Base-by-base conservation (phyloP, 108 stramenopile genomes). In the Aurantiochytrium sp. region DNA sequence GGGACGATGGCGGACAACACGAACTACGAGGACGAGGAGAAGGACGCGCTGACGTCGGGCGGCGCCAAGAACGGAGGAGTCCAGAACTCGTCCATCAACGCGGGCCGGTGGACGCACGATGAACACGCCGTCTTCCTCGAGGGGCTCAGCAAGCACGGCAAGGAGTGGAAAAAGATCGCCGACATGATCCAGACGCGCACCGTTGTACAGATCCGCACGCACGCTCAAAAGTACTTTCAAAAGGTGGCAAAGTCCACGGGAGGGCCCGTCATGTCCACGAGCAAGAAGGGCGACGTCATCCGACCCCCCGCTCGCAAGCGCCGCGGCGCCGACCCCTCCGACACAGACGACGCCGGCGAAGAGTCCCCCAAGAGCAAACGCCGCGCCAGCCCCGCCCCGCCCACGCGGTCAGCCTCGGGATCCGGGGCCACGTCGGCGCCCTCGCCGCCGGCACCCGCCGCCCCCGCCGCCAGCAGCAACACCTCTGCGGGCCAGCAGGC, bases 151-250 rank as follows among this genome's bases (percentile, higher is more conserved):
- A 59, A 89, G 90, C 96, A 97, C 87, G 98, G 98, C 15, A 96
- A 96, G 86, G 96, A 98, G 87, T 98, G 97, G 98, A 97, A 96
- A 89, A 96, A 95, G 89, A 96, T 97, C 41, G 95, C 95, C 4
- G 94, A 95, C 45, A 89, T 94, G 54, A 96, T 99, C 36, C 95
- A 96, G 87, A 98, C 97, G 10, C 91, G 98, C 27, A 98, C 97
- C 27, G 97, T 99, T 22, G 97, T 98, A 31, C 98, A 99, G 86
- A 99, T 97, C 37, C 91, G 97, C 37, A 98, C 98, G 19, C 98
- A 99, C 92, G 98, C 98, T 4, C 98, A 99, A 89, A 98, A 98
- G 91, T 99, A 98, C 90, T 98, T 99, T 93, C 97, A 98, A 85
- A 99, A 99, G 91, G 88, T 99, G 69, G 89, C 92, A 55, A 98